Evolutionary conservation across 768 basidiomycete species (phyloP).

Genomic region (Dendrothele bispora): DNA sequence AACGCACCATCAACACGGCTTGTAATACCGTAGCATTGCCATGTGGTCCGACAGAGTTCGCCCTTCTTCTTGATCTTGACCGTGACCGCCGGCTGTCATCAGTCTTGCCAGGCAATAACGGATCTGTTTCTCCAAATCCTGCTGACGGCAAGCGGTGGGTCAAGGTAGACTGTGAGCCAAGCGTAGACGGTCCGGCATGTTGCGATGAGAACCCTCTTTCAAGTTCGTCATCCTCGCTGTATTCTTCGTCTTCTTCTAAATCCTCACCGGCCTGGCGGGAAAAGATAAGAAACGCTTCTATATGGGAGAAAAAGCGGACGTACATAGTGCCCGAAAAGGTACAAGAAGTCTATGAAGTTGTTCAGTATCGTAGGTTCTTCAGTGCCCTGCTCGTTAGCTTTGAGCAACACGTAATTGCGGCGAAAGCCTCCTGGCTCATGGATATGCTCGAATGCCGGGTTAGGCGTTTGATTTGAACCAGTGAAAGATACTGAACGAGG

Average conservation of each 20-base stretch:
- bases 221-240: conserved; percentile 53
- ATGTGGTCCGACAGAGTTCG: conserved; percentile 56
- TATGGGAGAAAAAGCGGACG: conserved; percentile 29
- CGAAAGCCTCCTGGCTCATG: conserved; percentile 95
- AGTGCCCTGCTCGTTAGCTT: conserved; percentile 64
- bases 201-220: conserved; percentile 18
- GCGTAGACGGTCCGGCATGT: neutral
- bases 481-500: conserved; percentile 72
- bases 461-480: conserved; percentile 50
- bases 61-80: conserved; percentile 55
- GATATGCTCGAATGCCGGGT: conserved; percentile 89
- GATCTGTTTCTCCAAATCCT: conserved; percentile 49
- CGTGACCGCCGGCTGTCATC: too few species aligned
- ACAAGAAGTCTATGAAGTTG: conserved; percentile 94
- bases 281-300: conserved; percentile 6
- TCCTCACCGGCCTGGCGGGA: conserved; percentile 80
- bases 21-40: conserved; percentile 91
- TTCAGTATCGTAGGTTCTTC: conserved; percentile 67
- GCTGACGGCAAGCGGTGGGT: conserved; percentile 1
- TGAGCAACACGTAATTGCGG: conserved; percentile 79
- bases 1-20: conserved; percentile 86
- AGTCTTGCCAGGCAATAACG: too few species aligned
- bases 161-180: too few species aligned
- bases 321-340: conserved; percentile 95
- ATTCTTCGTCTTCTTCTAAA: conserved; percentile 85